Percentiles rank a stretch among this genome's conserved stretches.
Evolutionary conservation across 1,284 basidiomycete genomes (phyloP).

Genomic region (Rhodotorula sp.): DNA sequence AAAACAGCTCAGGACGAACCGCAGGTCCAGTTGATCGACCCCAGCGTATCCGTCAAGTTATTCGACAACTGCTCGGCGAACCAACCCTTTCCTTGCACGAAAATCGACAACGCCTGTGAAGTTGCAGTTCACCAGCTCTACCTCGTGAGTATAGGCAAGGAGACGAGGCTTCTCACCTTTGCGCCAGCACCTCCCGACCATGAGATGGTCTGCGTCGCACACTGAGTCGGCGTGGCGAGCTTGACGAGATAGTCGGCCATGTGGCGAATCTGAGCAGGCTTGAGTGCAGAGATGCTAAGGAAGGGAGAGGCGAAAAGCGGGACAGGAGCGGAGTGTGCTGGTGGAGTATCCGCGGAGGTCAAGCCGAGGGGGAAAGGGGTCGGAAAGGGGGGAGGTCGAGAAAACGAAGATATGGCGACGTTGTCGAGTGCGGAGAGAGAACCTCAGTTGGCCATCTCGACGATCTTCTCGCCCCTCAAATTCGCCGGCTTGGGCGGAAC

Average conservation of each 20-base stretch:
- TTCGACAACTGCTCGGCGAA: background rate
- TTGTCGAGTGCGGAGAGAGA: background rate
- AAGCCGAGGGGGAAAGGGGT: too few relatives aligned
- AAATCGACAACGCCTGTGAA: too few relatives aligned
- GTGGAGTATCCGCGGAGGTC: background rate
- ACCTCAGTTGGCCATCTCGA: too few relatives aligned
- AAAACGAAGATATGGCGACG: background rate
- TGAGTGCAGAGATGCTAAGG: background rate
- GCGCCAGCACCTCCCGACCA: conserved; percentile 4
- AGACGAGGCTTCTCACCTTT: background rate
- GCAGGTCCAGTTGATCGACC: background rate
- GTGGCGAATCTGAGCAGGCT: background rate
- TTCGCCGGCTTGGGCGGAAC: background rate
- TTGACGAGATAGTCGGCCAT: background rate
- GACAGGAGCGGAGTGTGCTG: background rate
- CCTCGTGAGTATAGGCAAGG: too few relatives aligned
- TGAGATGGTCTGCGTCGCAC: background rate
- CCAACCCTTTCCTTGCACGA: background rate
- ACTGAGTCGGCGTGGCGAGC: conserved; percentile 4
- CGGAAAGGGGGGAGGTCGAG: background rate
- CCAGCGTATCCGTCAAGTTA: conserved; percentile 3
- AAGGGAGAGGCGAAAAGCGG: background rate
- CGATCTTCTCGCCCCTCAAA: background rate
- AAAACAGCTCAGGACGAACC: background rate
- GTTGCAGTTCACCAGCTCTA: background rate